Conservation (phyloP, 495 filamentous ascomycete genomes). For the Neurospora sp. region DNA sequence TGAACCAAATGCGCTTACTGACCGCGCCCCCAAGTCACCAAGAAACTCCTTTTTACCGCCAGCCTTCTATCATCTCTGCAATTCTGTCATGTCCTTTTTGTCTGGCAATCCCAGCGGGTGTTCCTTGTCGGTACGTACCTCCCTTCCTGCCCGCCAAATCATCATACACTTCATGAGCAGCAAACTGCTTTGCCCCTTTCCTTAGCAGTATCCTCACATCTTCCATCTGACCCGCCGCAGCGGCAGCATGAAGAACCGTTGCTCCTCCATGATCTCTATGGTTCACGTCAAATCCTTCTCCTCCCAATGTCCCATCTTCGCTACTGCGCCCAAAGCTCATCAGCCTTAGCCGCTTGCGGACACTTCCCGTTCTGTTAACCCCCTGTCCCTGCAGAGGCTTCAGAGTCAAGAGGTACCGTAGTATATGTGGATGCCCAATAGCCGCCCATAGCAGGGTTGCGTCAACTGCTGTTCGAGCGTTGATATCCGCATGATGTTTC, state of each 20-base stretch:
- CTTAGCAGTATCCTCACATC: constrained; percentile 6
- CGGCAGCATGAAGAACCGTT: constrained; percentile 11
- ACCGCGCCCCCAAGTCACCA: neutral
- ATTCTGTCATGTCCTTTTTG: constrained; percentile 4
- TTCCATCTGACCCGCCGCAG: constrained; percentile 1
- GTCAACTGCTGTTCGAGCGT: constrained; percentile 4
- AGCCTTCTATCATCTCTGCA: constrained; percentile 1
- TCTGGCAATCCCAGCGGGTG: constrained; percentile 8
- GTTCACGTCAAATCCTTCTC: constrained; percentile 6
- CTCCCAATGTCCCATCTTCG: neutral
- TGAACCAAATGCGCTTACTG: neutral
- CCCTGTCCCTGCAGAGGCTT: neutral
- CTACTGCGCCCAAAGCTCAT: neutral
- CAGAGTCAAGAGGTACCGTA: constrained; percentile 5
- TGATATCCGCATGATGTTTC: constrained; percentile 18
- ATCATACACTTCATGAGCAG: constrained; percentile 6
- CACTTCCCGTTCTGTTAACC: neutral
- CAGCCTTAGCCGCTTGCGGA: neutral
- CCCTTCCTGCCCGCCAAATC: neutral
- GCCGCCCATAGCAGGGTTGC: constrained; percentile 7
- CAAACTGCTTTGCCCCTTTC: constrained; percentile 8
- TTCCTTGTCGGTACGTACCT: constrained; percentile 4
- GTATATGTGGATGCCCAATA: neutral
- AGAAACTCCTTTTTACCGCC: neutral
- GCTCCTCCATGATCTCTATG: constrained; percentile 9